phyloP scores from a whole-genome alignment of 2,329 filamentous ascomycete genomes.

The Cercospora sp. region DNA sequence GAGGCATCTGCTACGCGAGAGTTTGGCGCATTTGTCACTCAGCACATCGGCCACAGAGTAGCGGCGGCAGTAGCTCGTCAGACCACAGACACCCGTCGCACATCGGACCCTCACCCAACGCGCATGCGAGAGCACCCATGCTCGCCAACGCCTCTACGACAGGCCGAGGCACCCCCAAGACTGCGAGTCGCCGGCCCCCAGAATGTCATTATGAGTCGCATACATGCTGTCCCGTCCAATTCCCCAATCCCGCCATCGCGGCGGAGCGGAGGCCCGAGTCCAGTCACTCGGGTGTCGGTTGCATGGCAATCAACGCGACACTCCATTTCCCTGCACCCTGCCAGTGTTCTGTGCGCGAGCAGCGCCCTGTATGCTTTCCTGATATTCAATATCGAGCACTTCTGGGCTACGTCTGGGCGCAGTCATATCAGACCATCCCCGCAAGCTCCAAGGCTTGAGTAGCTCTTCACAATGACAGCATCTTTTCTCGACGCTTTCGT shows the following conservation, averaged over 20 bases:
- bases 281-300: neutral
- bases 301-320: neutral
- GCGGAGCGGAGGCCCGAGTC: neutral
- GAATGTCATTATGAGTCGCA: neutral
- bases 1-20: neutral
- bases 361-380: neutral
- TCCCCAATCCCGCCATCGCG: neutral
- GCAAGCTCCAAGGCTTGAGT: neutral
- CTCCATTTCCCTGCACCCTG: neutral
- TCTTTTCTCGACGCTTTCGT: neutral
- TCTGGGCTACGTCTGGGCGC: neutral
- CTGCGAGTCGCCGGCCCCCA: neutral
- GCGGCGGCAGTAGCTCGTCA: neutral
- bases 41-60: neutral
- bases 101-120: neutral
- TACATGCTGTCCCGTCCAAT: neutral
- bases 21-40: neutral
- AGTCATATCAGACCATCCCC: neutral
- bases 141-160: neutral
- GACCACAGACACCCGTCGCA: neutral
- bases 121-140: neutral
- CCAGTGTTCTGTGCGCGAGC: too few species aligned
- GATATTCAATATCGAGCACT: neutral
- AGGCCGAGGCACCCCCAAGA: neutral
- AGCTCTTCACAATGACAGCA: neutral